Evolutionary conservation across 192 early-diverging fungal species (phyloP), one percentile per base, ranked within the genome.

Genomic region (Umbelopsis ramanniana): DNA sequence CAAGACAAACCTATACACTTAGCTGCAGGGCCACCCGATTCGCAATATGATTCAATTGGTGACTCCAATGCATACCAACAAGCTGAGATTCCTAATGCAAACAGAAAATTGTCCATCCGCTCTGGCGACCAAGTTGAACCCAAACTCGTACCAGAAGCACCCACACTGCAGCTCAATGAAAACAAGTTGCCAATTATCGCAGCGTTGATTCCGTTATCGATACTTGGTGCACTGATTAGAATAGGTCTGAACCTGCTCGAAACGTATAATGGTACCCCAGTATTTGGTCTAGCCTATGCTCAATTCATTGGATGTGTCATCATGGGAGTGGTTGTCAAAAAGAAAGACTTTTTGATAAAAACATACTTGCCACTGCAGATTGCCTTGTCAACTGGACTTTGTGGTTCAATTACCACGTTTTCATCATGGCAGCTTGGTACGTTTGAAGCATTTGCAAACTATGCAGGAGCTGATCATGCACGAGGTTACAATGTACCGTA

Each of bases 381-480:
- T 11, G 91, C 82, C 0, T 37, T 93, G 0, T 82, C 86, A 14
- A 89, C 88, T 6, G 93, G 93, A 3, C 84, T 94, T 40, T 94
- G 93, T 68, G 93, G 93, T 0, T 94, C 93, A 1, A 92, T 94
- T 10, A 94, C 93, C 0, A 91, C 91, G 0, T 94, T 94, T 69
- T 94, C 93, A 15, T 91, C 91, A 0, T 94, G 91, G 91, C 87
- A 87, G 67, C 72, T 92, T 40, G 83, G 73, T 6, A 80, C 86
- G 4, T 90, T 88, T 67, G 33, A 75, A 43, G 79, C 78, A 35
- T 71, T 87, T 37, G 70, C 81, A 38, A 84, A 85, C 68, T 70
- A 76, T 1, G 1, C 52, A 55, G 74, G 40, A 19, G 40, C 68
- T 37, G 7, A 45, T 24, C 79, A 77, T 19, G 66, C 67, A 21